A percentile compares a stretch with the other conserved stretches of the same genome.
phyloP scores from a whole-genome alignment of 2,329 filamentous ascomycete genomes.

The Gaeumannomyces sp. region DNA sequence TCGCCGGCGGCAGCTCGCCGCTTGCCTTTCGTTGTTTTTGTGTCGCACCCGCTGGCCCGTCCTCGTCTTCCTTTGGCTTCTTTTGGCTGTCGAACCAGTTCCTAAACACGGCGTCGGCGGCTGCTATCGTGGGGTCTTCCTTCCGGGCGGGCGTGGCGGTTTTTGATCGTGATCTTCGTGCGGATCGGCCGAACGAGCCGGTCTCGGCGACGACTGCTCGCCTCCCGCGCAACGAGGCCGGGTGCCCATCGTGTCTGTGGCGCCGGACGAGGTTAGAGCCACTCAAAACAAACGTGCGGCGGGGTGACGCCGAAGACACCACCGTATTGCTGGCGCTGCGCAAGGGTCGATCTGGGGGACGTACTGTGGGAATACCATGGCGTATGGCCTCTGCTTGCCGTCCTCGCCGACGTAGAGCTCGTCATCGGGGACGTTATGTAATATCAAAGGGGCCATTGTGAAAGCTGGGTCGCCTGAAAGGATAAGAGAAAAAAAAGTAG shows the following conservation, averaged over 20 bases:
- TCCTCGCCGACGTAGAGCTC: constrained; percentile 62
- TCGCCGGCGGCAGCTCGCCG: constrained; percentile 19
- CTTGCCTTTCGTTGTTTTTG: constrained; percentile 14
- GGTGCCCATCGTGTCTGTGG: constrained; percentile 46
- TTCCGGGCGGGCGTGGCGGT: constrained; percentile 52
- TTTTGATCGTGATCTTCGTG: constrained; percentile 54
- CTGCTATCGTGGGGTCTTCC: constrained; percentile 56
- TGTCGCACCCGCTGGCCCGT: constrained; percentile 16
- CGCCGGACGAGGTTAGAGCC: constrained; percentile 11
- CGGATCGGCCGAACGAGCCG: constrained; percentile 63
- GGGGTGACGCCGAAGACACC: not conserved
- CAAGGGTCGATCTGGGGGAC: not conserved
- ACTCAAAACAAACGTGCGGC: constrained; percentile 1
- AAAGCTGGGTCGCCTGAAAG: not conserved
- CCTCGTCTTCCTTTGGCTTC: constrained; percentile 22
- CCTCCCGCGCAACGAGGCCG: constrained; percentile 41
- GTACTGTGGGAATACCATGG: constrained; percentile 60
- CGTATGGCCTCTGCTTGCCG: constrained; percentile 58
- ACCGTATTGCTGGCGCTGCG: not conserved
- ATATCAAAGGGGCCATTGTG: constrained; percentile 56
- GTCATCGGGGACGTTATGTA: constrained; percentile 64
- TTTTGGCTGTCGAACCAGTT: constrained; percentile 46
- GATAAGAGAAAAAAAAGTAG: not conserved
- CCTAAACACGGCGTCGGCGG: constrained; percentile 56
- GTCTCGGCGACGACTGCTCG: constrained; percentile 49